phyloP scores from a whole-genome alignment of 371 early-diverging fungal genomes.

The Batkoa obscura region DNA sequence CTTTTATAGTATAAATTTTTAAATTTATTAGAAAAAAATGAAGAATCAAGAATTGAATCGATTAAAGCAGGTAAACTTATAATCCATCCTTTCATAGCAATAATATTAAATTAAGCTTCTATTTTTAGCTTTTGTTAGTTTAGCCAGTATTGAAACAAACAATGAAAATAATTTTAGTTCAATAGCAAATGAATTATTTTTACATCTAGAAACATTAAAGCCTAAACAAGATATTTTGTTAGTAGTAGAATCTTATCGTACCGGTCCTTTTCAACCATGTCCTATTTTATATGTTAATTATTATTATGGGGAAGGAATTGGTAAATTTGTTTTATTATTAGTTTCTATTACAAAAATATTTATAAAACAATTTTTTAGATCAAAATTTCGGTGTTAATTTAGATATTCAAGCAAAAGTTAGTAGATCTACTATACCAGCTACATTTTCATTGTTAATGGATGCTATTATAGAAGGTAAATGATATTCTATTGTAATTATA shows the following conservation, averaged over 20 bases:
- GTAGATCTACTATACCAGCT: not conserved
- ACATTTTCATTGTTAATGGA: not conserved
- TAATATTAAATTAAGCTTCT: not conserved
- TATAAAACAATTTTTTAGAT: not conserved
- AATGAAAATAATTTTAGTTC: not conserved
- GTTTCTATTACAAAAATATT: not conserved
- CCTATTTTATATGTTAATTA: not conserved
- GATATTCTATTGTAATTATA: too few species aligned
- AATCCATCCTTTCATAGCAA: not conserved
- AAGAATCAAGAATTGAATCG: not conserved
- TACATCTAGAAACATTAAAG: not conserved
- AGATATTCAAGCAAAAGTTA: not conserved
- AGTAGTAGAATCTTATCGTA: not conserved
- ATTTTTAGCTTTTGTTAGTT: not conserved
- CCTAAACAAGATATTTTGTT: not conserved
- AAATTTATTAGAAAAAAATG: not conserved
- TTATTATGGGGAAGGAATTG: not conserved
- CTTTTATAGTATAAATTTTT: not conserved
- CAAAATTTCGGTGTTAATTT: not conserved
- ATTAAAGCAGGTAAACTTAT: conserved; percentile 2
- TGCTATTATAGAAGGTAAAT: not conserved
- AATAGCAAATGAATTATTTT: not conserved
- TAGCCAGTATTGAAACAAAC: not conserved
- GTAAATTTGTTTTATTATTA: not conserved
- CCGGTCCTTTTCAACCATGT: not conserved